A percentile compares a stretch with the other conserved stretches of the same genome.
Conservation (phyloP, 2,329 filamentous ascomycete species). For the Sporothrix phasma region DNA sequence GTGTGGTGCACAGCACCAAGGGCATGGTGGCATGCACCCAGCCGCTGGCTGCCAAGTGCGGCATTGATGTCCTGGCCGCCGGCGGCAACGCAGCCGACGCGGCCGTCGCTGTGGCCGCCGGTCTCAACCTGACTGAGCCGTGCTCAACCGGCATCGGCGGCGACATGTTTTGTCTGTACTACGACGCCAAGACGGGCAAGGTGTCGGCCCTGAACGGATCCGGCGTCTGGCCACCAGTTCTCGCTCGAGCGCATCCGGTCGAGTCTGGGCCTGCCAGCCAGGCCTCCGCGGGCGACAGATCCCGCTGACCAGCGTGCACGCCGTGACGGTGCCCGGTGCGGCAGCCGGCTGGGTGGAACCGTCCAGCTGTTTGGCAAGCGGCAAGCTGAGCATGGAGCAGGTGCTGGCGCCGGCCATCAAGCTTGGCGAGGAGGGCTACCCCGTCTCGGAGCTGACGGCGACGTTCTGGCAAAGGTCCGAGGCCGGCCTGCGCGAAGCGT, state of each 20-base stretch:
- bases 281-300: conserved; percentile 35
- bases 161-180: conserved; percentile 94
- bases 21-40: conserved; percentile 88
- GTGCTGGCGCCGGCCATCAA: conserved; percentile 75
- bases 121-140: conserved; percentile 87
- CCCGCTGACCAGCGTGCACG: conserved; percentile 65
- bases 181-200: conserved; percentile 70
- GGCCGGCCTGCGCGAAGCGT: conserved; percentile 54
- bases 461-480: conserved; percentile 64
- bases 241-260: conserved; percentile 61
- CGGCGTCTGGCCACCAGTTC: conserved; percentile 59
- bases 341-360: conserved; percentile 89
- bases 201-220: conserved; percentile 87
- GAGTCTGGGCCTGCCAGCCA: conserved; percentile 50
- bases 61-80: conserved; percentile 70
- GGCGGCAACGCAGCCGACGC: conserved; percentile 95
- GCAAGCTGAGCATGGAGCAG: conserved; percentile 65
- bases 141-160: conserved; percentile 90
- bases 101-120: conserved; percentile 89
- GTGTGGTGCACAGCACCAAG: conserved; percentile 85
- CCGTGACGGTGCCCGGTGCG: conserved; percentile 81
- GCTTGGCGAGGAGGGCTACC: conserved; percentile 79
- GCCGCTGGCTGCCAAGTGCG: conserved; percentile 79
- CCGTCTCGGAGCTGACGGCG: conserved; percentile 71
- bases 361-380: conserved; percentile 83